Conservation (phyloP, 805 yeast species). For the Monosporozyma siamensis region DNA sequence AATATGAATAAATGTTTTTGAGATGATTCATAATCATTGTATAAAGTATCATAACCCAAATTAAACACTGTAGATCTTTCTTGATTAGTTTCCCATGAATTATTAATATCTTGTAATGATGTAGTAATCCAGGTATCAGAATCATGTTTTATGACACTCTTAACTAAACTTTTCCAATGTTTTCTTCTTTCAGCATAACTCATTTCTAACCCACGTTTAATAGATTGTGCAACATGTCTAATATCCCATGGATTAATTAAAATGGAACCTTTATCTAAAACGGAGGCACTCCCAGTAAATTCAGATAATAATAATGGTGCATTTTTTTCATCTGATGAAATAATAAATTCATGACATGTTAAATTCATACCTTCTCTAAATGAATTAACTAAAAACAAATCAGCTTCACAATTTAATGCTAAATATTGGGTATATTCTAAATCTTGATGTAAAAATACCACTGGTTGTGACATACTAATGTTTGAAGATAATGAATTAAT, state of each 20-base stretch:
- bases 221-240: conserved; percentile 52
- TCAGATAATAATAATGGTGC: conserved; percentile 85
- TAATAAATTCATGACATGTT: conserved; percentile 89
- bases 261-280: conserved; percentile 60
- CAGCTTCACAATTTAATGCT: conserved; percentile 80
- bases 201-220: conserved; percentile 61
- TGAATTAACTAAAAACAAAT: conserved; percentile 76
- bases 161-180: conserved; percentile 54
- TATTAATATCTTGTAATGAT: conserved; percentile 45
- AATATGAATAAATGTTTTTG: conserved; percentile 39
- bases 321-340: conserved; percentile 57
- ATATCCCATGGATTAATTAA: conserved; percentile 89
- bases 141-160: conserved; percentile 56
- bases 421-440: conserved; percentile 82
- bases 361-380: conserved; percentile 95
- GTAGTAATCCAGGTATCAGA: conserved; percentile 64
- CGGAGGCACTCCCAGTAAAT: conserved; percentile 87
- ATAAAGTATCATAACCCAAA: conserved; percentile 25
- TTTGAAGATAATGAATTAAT: conserved; percentile 71
- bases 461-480: conserved; percentile 71
- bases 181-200: conserved; percentile 42
- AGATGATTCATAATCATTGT: conserved; percentile 23
- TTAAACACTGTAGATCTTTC: conserved; percentile 31
- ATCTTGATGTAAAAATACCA: conserved; percentile 80
- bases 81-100: conserved; percentile 43